Base-by-base conservation (phyloP, 306 rosid genomes). In the Hippophae tibetana region DNA sequence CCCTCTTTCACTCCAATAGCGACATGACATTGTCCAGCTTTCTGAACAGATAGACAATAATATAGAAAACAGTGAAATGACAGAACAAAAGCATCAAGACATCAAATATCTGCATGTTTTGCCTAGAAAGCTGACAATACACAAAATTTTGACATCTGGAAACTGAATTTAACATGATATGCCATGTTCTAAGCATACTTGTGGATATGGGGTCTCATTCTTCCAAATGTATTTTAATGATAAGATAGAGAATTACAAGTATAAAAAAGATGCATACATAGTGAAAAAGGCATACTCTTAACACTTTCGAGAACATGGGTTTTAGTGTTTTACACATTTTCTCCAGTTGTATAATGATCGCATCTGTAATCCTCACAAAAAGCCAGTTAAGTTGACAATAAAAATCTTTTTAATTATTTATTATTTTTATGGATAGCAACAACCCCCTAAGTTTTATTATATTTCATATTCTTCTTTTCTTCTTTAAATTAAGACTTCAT, bases 361-460 rank as follows among this genome's bases (percentile, higher is more conserved):
- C 43, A 26, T 64, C 61, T 64, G 61, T 54, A 54, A 43, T 54
- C 61, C 44, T 43, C 69, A 64, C 61, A 64, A 64, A 54, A 64
- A 7, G 61, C 61, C 60, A 55, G 45, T 54, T 54, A 55, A 13
- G 52, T 54, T 42, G 73, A 74, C 64, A 79, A 77, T 38, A 57
- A 51, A 71, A 74, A 42, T 31, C 5, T 31, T 31, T 31, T 31
- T 31, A 2, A 2, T 31, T 31, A 2, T 64, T 65, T 69, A 65
- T 58, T 57, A 66, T 42, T 64, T 65, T 78, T 61, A 71, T 57
- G 74, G 56, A 65, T 59, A 52, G 72, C 68, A 63, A 71, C 71
- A 66, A 65, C 72, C 74, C 74, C 84, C 60, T 68, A 72, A 67
- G 68, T 76, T 72, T 54, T 72, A 60, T 71, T 70, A 68, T 68